Conservation (phyloP, 2,329 filamentous ascomycete genomes). For the Aspergillus sojae region DNA sequence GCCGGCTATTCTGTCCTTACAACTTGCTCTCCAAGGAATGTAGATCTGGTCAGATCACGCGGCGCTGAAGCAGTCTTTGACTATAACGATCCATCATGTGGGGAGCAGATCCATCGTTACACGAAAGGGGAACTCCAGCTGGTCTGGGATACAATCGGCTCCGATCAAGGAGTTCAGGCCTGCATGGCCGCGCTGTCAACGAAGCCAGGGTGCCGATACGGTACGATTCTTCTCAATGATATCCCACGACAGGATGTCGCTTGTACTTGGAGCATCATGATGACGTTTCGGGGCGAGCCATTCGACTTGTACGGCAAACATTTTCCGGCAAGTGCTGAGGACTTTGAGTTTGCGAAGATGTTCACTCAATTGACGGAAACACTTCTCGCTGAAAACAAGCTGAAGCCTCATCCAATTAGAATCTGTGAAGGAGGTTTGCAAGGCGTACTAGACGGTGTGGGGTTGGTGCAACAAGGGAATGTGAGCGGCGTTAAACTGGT, state of each 20-base stretch:
- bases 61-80: slow-evolving; percentile 19
- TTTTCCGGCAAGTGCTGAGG: neutral
- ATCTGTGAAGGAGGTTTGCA: neutral
- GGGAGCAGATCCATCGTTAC: neutral
- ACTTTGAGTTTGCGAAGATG: neutral
- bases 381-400: neutral
- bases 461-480: neutral
- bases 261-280: neutral
- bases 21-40: slow-evolving; percentile 17
- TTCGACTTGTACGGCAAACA: neutral
- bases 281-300: neutral
- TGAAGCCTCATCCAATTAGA: neutral
- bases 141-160: neutral
- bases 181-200: neutral
- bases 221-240: neutral
- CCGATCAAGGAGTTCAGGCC: neutral
- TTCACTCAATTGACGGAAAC: neutral
- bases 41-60: slow-evolving; percentile 4
- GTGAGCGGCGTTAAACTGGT: neutral
- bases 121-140: neutral
- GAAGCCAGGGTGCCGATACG: neutral
- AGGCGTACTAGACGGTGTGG: neutral
- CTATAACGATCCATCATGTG: slow-evolving; percentile 9
- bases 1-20: slow-evolving; percentile 15
- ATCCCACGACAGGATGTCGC: neutral